Base-by-base conservation (phyloP, 1,139 yeast species). In the Suhomyces maxii region DNA sequence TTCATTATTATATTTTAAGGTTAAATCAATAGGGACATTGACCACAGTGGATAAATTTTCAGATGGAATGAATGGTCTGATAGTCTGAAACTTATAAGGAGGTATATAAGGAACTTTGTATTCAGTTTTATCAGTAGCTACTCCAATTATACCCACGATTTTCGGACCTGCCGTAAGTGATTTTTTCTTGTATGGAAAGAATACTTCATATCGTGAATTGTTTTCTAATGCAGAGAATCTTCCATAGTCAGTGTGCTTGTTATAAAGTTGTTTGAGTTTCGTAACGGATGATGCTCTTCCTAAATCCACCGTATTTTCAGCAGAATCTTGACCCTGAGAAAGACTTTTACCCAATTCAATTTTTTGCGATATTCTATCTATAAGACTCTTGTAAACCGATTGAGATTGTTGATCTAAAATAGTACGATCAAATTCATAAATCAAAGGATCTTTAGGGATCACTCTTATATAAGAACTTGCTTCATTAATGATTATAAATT, bases 401-500 rank as follows among this genome's bases (percentile, higher is more conserved):
- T 42, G 46, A 4, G 61, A 48, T 36, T 56, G 59, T 2, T 39
- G 41, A 31, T 50, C 49, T 11, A 57, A 36, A 11, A 40, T 44
- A 12, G 39, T 52, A 14, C 37, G 42, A 6, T 52, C 60, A 13
- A 53, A 25, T 8, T 51, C 56, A 25, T 34, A 25, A 8, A 44
- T 34, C 7, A 54, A n/a, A 10, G 47, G 37, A 28, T 58, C 63
- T 9, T 49, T 38, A 1, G 68, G 68, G 5, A 61, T 46, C 14
- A 63, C 50, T n/a, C 67, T 45, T 10, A 64, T 38, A 13, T 59
- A 61, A 13, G 54, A 49, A 37, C 64, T 59, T 8, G 58, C 55
- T 25, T 63, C 65, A 26, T 57, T 60, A 2, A 63, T 53, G 13
- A 64, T 51, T 14, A 64, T 51, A 38, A 56, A 63, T 48, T 64